phyloP scores from a whole-genome alignment of 352 stramenopile genomes.

The Plasmopara muralis region DNA sequence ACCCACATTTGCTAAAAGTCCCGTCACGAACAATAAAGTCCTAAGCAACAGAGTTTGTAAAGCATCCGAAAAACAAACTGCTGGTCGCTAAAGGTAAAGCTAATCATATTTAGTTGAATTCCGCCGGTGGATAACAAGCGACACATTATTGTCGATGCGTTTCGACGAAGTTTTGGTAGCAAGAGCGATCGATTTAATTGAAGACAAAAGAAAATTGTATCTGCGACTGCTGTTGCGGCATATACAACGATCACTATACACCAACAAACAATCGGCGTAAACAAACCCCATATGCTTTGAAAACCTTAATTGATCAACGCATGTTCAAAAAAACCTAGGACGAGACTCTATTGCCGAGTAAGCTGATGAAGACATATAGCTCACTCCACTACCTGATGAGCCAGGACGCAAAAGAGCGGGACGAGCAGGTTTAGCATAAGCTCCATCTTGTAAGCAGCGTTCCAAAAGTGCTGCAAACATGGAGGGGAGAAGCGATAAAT shows the following conservation, averaged over 20 bases:
- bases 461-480: constrained; percentile 78
- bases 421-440: constrained; percentile 65
- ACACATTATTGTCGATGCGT: constrained; percentile 71
- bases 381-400: constrained; percentile 59
- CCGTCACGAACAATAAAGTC: constrained; percentile 74
- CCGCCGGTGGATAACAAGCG: constrained; percentile 54
- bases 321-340: neutral
- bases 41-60: constrained; percentile 14
- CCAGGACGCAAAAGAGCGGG: constrained; percentile 70
- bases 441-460: constrained; percentile 36
- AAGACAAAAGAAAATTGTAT: constrained; percentile 46
- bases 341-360: constrained; percentile 1
- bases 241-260: constrained; percentile 73
- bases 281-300: constrained; percentile 16
- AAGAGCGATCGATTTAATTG: constrained; percentile 73
- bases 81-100: neutral
- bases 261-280: constrained; percentile 2
- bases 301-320: constrained; percentile 6
- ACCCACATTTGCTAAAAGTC: constrained; percentile 69
- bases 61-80: no score
- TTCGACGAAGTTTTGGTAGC: constrained; percentile 51
- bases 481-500: constrained; percentile 74
- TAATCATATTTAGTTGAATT: constrained; percentile 49
- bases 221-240: constrained; percentile 49
- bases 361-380: constrained; percentile 2